Base-by-base conservation (phyloP, 345 rosid genomes). In the Draba incana region DNA sequence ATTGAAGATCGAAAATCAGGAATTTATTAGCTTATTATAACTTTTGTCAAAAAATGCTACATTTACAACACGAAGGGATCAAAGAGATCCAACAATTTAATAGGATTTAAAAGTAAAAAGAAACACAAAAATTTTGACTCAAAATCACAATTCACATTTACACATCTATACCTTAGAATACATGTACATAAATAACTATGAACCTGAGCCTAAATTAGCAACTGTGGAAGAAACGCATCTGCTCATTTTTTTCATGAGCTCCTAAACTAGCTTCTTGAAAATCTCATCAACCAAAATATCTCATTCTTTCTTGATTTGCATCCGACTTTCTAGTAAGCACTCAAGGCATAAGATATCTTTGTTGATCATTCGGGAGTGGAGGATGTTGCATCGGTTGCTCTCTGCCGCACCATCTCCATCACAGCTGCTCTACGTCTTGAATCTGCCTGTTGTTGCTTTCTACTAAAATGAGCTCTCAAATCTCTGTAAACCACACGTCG, bases 321-420 rank as follows among this genome's bases (percentile, higher is more conserved):
- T 27, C 65, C 14, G 48, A 27, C 35, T 31, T 5, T 49, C 11
- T 39, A 13, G 24, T 52, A 43, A 6, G 42, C 30, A 7, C 64
- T 3, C 37, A 58, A 41, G 6, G 35, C 63, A 11, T 47, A 12
- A 43, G 13, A 66, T 43, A 47, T 31, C 42, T 49, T 2, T 37
- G 37, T 48, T 68, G 47, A 64, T 85, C 83, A 88, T 28, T 86
- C 96, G 14, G 86, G 83, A 79, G 80, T 87, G 59, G 87, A 89
- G 64, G 93, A 81, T 77, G 81, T 82, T 79, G 89, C 92, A 80
- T 94, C 99, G 12, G 92, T 92, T 35, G 96, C 93, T 84, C 98
- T 85, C 83, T 89, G 96, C 58, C 98, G 83, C 96, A 94, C 88
- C 99, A 94, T 94, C 87, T 94, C 98, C 96, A 84, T 94, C 73